phyloP scores from a whole-genome alignment of 148 eudicot genomes.

The Limonium bicolor region DNA sequence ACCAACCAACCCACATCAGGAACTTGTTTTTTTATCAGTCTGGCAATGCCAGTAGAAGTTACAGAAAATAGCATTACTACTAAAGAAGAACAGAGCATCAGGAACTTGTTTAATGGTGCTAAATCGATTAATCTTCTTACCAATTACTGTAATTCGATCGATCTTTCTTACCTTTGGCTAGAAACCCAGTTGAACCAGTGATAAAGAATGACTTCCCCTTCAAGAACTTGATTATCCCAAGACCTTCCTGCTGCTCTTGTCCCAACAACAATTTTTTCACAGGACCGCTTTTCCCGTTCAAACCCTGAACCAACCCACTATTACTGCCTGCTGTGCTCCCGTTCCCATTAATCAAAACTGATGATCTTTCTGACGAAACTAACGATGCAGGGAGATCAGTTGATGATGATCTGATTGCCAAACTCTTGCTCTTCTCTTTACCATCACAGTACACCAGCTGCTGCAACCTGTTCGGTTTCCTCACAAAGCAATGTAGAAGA shows the following conservation, averaged over 20 bases:
- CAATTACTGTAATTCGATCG: too few species aligned
- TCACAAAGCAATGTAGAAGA: constrained; percentile 11
- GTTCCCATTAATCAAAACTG: constrained; percentile 18
- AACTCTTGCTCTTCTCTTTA: constrained; percentile 29
- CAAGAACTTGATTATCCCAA: constrained; percentile 68
- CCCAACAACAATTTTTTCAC: constrained; percentile 32
- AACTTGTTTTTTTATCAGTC: too few species aligned
- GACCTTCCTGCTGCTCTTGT: constrained; percentile 37
- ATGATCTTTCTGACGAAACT: constrained; percentile 43
- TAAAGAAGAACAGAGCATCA: not conserved
- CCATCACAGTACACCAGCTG: constrained; percentile 48
- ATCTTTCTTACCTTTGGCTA: constrained; percentile 59
- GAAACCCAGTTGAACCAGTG: constrained; percentile 92
- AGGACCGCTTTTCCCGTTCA: constrained; percentile 35
- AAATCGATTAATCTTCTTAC: too few species aligned
- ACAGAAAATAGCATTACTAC: not conserved
- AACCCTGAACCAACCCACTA: constrained; percentile 25
- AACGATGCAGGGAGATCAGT: constrained; percentile 37
- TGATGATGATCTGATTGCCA: constrained; percentile 12
- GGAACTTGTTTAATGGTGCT: too few species aligned
- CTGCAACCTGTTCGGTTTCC: constrained; percentile 14
- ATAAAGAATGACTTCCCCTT: constrained; percentile 59
- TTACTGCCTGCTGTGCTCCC: constrained; percentile 23
- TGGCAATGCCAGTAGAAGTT: too few species aligned
- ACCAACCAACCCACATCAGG: not conserved